Percentiles rank a stretch among this genome's conserved stretches.
These are phyloP conservation scores for Schwanniomyces yamadae DNA, from an alignment of 805 yeast species.

Conservation along the genomic window DNA sequence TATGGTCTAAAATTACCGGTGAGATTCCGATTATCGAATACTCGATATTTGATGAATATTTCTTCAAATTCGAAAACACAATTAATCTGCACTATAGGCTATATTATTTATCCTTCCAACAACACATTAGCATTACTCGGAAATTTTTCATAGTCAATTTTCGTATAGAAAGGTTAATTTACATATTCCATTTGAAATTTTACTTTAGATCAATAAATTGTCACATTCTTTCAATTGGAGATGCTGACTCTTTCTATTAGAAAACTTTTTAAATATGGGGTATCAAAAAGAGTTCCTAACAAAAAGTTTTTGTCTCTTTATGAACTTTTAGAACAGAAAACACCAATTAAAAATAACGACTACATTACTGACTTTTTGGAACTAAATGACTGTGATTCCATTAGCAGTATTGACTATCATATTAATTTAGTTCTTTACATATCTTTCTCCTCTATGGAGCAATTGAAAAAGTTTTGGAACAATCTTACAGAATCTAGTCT, in stretches of 20 bases:
- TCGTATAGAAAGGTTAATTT: no score
- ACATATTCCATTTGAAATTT: no score
- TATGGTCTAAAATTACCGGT: no score
- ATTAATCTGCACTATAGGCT: no score
- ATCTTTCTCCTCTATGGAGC: conserved; percentile 16
- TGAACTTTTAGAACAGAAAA: conserved; percentile 24
- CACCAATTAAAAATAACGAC: conserved; percentile 21
- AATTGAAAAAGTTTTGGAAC: conserved; percentile 23
- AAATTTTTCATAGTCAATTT: no score
- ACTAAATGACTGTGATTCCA: conserved; percentile 7
- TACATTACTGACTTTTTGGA: conserved; percentile 26
- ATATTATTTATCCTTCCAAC: no score
- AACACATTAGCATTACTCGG: no score
- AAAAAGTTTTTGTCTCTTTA: conserved; percentile 26
- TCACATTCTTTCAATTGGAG: no score
- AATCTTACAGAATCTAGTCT: conserved; percentile 11
- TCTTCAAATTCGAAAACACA: no score
- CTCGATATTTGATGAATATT: no score
- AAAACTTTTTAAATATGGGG: conserved; percentile 21
- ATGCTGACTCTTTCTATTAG: conserved; percentile 9
- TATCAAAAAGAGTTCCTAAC: conserved; percentile 18
- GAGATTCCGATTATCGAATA: no score
- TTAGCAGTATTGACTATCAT: conserved; percentile 10
- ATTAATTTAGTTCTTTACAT: conserved; percentile 17
- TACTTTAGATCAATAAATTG: no score